A percentile compares a stretch with the other conserved stretches of the same genome.
Evolutionary conservation across 805 yeast species (phyloP).

Genomic region (Candida yuanshanica): DNA sequence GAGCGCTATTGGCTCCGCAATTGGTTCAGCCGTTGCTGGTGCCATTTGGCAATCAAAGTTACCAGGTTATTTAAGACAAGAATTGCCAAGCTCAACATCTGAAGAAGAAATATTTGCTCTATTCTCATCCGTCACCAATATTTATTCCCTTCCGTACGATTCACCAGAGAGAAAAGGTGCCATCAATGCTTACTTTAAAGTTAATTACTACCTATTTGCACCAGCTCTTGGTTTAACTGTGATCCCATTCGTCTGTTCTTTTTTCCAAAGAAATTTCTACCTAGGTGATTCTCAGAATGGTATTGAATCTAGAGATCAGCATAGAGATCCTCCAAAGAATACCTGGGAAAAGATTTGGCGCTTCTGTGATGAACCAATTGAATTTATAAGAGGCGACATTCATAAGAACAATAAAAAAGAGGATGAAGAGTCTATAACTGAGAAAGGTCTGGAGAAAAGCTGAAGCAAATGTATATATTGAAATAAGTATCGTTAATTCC

Average conservation of each 20-base stretch:
- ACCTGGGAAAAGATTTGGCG: conserved; percentile 1
- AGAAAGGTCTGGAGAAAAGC: too few species aligned
- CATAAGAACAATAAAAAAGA: conserved; percentile 1
- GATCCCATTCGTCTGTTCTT: conserved; percentile 26
- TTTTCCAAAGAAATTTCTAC: conserved; percentile 31
- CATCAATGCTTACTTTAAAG: conserved; percentile 28
- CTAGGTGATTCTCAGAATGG: conserved; percentile 33
- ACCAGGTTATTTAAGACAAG: conserved; percentile 24
- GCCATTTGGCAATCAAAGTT: conserved; percentile 32
- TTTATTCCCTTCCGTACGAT: conserved; percentile 23
- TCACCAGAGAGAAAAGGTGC: conserved; percentile 29
- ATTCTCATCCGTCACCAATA: conserved; percentile 21
- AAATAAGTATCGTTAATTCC: too few species aligned
- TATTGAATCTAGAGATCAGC: conserved; percentile 23
- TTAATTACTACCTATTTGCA: conserved; percentile 24
- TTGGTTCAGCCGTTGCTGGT: conserved; percentile 35
- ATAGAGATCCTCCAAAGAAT: conserved; percentile 5
- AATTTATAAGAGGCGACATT: neutral
- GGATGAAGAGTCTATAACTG: too few species aligned
- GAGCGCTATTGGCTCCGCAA: conserved; percentile 32
- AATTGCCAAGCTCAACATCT: conserved; percentile 20
- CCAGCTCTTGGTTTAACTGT: conserved; percentile 26
- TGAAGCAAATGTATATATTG: too few species aligned
- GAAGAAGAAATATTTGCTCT: conserved; percentile 18
- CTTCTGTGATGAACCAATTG: conserved; percentile 7